Base-by-base conservation (phyloP, 495 filamentous ascomycete species). In the Trichocladium uniseriatum region DNA sequence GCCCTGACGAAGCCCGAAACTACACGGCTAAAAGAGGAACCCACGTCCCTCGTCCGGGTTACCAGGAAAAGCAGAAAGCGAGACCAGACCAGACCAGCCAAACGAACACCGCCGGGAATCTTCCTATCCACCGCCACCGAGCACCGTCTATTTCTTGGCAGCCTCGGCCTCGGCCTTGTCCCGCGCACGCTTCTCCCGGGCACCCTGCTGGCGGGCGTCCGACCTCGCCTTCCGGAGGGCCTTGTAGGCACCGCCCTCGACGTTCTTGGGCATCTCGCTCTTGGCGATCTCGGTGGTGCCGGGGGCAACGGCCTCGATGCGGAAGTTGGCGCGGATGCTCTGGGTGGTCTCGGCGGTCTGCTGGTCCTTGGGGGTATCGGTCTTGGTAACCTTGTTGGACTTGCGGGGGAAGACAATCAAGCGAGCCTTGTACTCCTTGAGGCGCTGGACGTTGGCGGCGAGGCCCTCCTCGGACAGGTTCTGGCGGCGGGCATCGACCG, bases 341-440 rank as follows among this genome's bases (percentile, higher is more conserved):
- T 57, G 49, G 53, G 69, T 72, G 59, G 78, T 80, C 77, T 89
- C 82, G 71, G 75, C 82, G 52, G 75, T 78, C 65, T 81, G 81
- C 72, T 92, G 79, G 56, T 94, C 89, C 69, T 92, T 89, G 67
- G 85, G 81, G 64, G 86, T 83, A 73, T 96, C 92, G 68, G 82
- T 80, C 61, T 82, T 83, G 84, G 91, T 95, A 73, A 81, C 76
- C 75, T 92, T 84, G 73, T 89, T 88, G 65, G 79, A 76, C 74
- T 88, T 91, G 79, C 89, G 89, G 63, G 92, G 92, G 83, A 97
- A 97, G 70, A 98, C 76, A 74, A 98, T 94, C 65, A 98, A 73
- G 64, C 89, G 87, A 57, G 79, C 80, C 75, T 83, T 85, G 89
- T 95, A 98, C 67, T 83, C 87, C 78, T 94, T 86, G 58, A 98